Conservation (phyloP, 2,329 filamentous ascomycete species). For the Aspergillus terreus region DNA sequence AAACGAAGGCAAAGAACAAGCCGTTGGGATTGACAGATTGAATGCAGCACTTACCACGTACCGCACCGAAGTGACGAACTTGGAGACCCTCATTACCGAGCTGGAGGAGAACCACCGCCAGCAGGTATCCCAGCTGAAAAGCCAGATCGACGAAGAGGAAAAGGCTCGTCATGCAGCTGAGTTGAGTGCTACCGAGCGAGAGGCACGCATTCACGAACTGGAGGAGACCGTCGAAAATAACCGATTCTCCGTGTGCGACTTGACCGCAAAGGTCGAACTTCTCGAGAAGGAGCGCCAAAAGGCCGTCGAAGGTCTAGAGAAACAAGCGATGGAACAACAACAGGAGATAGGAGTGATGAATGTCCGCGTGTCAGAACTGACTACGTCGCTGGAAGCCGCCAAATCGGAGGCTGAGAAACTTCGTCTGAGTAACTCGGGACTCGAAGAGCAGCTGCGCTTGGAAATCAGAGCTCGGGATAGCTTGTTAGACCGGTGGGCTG, state of each 20-base stretch:
- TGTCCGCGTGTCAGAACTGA: slow-evolving; percentile 38
- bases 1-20: slow-evolving; percentile 37
- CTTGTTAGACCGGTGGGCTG: slow-evolving; percentile 30
- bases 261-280: slow-evolving; percentile 31
- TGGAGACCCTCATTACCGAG: slow-evolving; percentile 40
- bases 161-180: slow-evolving; percentile 33
- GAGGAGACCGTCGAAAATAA: slow-evolving; percentile 34
- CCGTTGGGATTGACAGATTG: slow-evolving; percentile 39
- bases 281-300: slow-evolving; percentile 29
- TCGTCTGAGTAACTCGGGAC: slow-evolving; percentile 28
- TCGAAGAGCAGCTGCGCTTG: slow-evolving; percentile 35
- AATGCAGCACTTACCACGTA: slow-evolving; percentile 43
- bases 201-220: slow-evolving; percentile 34
- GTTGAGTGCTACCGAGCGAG: slow-evolving; percentile 29
- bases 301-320: slow-evolving; percentile 20
- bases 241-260: slow-evolving; percentile 29
- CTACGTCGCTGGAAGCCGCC: slow-evolving; percentile 35
- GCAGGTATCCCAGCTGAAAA: slow-evolving; percentile 32
- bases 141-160: slow-evolving; percentile 31
- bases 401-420: slow-evolving; percentile 36
- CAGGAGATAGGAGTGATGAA: slow-evolving; percentile 39
- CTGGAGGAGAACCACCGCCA: slow-evolving; percentile 35
- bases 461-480: slow-evolving; percentile 37
- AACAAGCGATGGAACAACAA: slow-evolving; percentile 24
- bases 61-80: slow-evolving; percentile 38